Percentiles rank a stretch among this genome's conserved stretches.
Evolutionary conservation across 1,139 yeast species (phyloP).

Genomic region (Pneumocystis jirovecii): DNA sequence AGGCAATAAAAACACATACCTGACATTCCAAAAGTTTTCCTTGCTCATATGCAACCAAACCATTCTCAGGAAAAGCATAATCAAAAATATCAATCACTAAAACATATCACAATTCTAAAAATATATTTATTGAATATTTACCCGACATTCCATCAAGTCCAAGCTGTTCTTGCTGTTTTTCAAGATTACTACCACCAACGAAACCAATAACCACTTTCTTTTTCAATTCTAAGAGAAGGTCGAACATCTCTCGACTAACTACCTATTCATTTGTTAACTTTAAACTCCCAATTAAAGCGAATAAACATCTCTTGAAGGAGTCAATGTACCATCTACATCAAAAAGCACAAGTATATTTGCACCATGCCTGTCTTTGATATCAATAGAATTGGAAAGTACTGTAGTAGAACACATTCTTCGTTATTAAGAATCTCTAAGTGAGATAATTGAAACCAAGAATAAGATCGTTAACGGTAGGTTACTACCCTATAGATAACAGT

Average conservation of each 20-base stretch:
- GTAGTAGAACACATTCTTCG: not conserved
- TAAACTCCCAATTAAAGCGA: not conserved
- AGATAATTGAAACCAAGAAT: too few relatives aligned
- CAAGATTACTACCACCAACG: constrained; percentile 94
- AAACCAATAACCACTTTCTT: constrained; percentile 88
- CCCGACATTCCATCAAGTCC: constrained; percentile 37
- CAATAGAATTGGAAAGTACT: constrained; percentile 11
- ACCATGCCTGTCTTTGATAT: constrained; percentile 24
- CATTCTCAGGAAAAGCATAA: constrained; percentile 94
- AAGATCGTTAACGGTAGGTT: too few relatives aligned
- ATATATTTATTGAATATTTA: constrained; percentile 30
- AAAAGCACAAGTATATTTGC: constrained; percentile 48
- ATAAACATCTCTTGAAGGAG: constrained; percentile 74
- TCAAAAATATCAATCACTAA: constrained; percentile 60
- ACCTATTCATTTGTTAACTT: constrained; percentile 6
- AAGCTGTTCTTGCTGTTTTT: constrained; percentile 90
- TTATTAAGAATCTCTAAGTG: not conserved
- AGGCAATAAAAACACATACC: constrained; percentile 13
- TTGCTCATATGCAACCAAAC: constrained; percentile 86
- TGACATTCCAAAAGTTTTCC: constrained; percentile 83
- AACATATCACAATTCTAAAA: not conserved
- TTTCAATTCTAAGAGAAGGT: constrained; percentile 58
- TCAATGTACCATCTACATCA: constrained; percentile 96
- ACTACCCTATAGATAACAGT: too few relatives aligned
- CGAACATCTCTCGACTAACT: constrained; percentile 66